Base-by-base conservation (phyloP, 768 basidiomycete genomes). In the Hericium coralloides region DNA sequence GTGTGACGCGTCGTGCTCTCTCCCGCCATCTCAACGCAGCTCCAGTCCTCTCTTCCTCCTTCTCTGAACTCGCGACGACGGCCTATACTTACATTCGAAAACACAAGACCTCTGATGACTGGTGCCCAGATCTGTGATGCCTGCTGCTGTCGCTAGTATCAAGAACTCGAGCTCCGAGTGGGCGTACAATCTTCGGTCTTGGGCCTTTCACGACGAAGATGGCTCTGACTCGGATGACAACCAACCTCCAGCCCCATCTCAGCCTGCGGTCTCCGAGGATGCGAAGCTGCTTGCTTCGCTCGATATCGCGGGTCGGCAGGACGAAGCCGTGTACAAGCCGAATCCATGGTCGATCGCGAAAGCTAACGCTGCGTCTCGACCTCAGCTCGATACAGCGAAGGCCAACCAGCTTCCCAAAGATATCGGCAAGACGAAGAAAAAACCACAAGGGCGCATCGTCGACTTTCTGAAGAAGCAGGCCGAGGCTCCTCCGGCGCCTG, bases 321-420 rank as follows among this genome's bases (percentile, higher is more conserved):
- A 90, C 54, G 51, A 43, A 18, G 87, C 84, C 1, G 66, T 72
- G 6, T 89, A 83, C 72, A 86, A 81, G 52, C 80, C 87, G 0
- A 91, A 89, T 64, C 89, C 89, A 0, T 92, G 88, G 78, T 81
- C 79, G 55, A 89, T 92, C 56, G 89, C 89, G 3, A 86, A 83
- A 63, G 82, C 87, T 31, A 92, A 92, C 60, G 89, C 89, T 45
- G 79, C 80, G 0, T 73, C 75, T 37, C 79, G 87, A 12, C 53
- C 67, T 38, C 23, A 49, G 23, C 55, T 41, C 23, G 15, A 59
- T 41, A 41, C 31, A 20, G 7, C 43, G 25, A 12, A 38, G 38
- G 25, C 59, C 50, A 37, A 31, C 45, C 56, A 36, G n/a, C 38
- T 52, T 8, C 10, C 53, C 38, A 47, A n/a, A 12, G 53, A 23